These are phyloP conservation scores for Medicago arabica DNA, from an alignment of 306 rosid genomes.

Conservation along the genomic window DNA sequence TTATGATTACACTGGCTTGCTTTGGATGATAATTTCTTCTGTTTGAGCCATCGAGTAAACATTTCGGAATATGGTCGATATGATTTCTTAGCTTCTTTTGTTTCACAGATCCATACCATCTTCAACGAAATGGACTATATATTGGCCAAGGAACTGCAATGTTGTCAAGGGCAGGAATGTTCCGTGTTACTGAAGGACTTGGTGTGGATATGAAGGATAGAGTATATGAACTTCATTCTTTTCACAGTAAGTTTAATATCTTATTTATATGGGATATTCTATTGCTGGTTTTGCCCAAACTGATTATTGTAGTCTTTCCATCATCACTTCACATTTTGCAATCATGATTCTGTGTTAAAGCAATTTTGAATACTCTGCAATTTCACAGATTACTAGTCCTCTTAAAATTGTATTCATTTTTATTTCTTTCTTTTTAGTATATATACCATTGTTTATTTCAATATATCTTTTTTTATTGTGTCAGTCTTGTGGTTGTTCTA, in stretches of 20 bases:
- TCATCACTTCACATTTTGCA: background rate
- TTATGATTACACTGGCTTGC: conserved; percentile 6
- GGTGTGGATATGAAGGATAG: conserved; percentile 84
- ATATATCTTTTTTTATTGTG: background rate
- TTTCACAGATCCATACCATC: conserved; percentile 72
- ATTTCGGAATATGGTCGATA: conserved; percentile 24
- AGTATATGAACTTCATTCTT: conserved; percentile 84
- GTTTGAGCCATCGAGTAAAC: conserved; percentile 2
- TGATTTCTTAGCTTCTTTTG: conserved; percentile 37
- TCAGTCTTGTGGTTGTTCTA: conserved; percentile 2
- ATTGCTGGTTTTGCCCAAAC: conserved; percentile 5
- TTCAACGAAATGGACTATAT: conserved; percentile 75
- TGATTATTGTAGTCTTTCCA: conserved; percentile 9
- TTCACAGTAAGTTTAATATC: conserved; percentile 67
- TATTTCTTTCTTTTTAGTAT: background rate
- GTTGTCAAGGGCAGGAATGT: conserved; percentile 91
- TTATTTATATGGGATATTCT: conserved; percentile 6
- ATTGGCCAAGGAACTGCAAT: conserved; percentile 86
- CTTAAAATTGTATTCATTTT: background rate
- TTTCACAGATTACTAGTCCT: background rate
- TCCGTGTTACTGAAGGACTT: conserved; percentile 74
- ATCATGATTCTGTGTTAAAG: conserved; percentile 26
- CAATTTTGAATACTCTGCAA: conserved; percentile 12
- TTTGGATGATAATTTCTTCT: conserved; percentile 22
- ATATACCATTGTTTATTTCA: background rate